These are phyloP conservation scores for Talaromyces sp. DNA, from an alignment of 2,329 filamentous ascomycete species.

Conservation along the genomic window DNA sequence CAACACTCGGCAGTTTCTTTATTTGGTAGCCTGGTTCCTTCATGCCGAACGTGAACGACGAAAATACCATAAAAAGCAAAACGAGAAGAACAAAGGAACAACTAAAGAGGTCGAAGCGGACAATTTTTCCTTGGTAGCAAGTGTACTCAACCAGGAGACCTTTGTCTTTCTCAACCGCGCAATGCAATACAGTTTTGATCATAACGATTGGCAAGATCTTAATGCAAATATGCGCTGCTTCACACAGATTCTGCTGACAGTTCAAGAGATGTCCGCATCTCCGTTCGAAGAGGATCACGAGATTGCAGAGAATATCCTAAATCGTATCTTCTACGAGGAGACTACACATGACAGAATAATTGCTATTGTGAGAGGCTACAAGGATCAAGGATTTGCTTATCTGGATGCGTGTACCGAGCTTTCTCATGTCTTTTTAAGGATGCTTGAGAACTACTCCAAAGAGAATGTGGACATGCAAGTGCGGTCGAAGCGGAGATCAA, in stretches of 20 bases:
- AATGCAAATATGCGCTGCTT: slow-evolving; percentile 90
- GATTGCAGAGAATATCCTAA: slow-evolving; percentile 95
- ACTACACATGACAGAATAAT: slow-evolving; percentile 85
- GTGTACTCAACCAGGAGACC: slow-evolving; percentile 89
- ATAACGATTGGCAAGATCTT: slow-evolving; percentile 82
- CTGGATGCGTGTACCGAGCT: slow-evolving; percentile 89
- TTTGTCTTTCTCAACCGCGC: slow-evolving; percentile 83
- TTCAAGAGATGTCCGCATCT: slow-evolving; percentile 87
- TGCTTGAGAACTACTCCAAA: slow-evolving; percentile 90
- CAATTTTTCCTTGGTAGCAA: slow-evolving; percentile 81
- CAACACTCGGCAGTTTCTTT: slow-evolving; percentile 85
- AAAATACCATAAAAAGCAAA: slow-evolving; percentile 54
- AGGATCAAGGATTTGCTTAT: slow-evolving; percentile 90
- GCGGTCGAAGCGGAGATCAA: slow-evolving; percentile 70
- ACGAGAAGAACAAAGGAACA: slow-evolving; percentile 47
- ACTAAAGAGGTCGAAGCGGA: slow-evolving; percentile 61
- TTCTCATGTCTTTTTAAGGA: slow-evolving; percentile 83
- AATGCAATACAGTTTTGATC: slow-evolving; percentile 74
- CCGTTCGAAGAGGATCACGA: slow-evolving; percentile 89
- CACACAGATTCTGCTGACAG: slow-evolving; percentile 86
- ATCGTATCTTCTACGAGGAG: slow-evolving; percentile 97
- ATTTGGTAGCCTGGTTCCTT: slow-evolving; percentile 88
- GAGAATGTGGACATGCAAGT: slow-evolving; percentile 93
- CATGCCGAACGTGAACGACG: slow-evolving; percentile 76
- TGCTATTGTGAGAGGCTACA: slow-evolving; percentile 77